These are phyloP conservation scores for Naematelia encephala DNA, from an alignment of 768 basidiomycete species.

Conservation along the genomic window DNA sequence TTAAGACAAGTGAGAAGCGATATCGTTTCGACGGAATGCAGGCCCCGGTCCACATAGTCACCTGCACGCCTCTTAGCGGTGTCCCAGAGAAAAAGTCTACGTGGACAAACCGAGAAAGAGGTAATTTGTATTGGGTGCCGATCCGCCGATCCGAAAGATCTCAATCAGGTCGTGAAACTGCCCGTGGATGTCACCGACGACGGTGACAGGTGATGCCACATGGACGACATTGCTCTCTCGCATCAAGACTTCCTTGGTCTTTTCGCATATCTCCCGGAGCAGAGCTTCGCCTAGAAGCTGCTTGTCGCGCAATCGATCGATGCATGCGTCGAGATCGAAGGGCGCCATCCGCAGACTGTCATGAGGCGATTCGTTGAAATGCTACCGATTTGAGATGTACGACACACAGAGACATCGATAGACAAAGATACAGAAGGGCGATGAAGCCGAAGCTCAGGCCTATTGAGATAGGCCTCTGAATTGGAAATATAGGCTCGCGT, in stretches of 20 bases:
- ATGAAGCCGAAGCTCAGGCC: no score
- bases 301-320: constrained; percentile 81
- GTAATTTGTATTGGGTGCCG: constrained; percentile 95
- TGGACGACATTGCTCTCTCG: constrained; percentile 98
- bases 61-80: constrained; percentile 56
- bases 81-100: background rate
- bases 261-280: constrained; percentile 97
- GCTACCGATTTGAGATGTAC: background rate
- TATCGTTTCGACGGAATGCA: constrained; percentile 98
- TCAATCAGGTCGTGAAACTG: constrained; percentile 99
- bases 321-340: constrained; percentile 96
- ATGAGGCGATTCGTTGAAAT: background rate
- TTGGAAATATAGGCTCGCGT: no score
- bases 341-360: constrained; percentile 36
- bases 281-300: constrained; percentile 92
- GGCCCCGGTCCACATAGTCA: constrained; percentile 95
- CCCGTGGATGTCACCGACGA: constrained; percentile 98
- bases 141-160: constrained; percentile 97
- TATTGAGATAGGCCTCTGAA: no score
- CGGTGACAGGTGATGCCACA: constrained; percentile 92
- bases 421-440: no score
- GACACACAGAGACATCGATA: no score
- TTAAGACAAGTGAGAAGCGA: constrained; percentile 95
- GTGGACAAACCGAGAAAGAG: constrained; percentile 80
- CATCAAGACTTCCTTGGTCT: constrained; percentile 99